Base-by-base conservation (phyloP, 306 rosid genomes). In the Prunus fruticosa region DNA sequence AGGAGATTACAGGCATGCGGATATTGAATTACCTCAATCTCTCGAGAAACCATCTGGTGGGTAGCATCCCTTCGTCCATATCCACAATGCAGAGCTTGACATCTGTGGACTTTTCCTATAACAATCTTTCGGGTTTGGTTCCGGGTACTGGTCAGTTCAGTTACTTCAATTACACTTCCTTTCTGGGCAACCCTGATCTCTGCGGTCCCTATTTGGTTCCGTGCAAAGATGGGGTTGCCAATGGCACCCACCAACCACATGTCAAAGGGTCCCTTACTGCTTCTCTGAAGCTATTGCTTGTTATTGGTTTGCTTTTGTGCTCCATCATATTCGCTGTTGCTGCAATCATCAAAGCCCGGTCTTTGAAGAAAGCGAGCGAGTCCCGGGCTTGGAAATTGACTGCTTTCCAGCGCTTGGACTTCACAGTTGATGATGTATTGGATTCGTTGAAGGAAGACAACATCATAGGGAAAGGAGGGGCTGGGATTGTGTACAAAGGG, bases 401-500 rank as follows among this genome's bases (percentile, higher is more conserved):
- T 1, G 93, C 98, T 7, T 94, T 94, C 82, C 98, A 94, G 64
- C 93, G 97, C 34, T 76, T 94, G 79, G 98, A 92, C 64, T 94
- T 94, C 84, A 90, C 95, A 0, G 97, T 84, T 4, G 98, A 94
- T 77, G 98, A 92, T 85, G 93, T 94, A 61, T 82, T 94, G 87
- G 96, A 92, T 79, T 85, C 85, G 76, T 82, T 94, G 71, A 94
- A 94, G 78, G 98, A 92, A 64, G 98, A 94, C 67, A 94, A 92
- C 78, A 94, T 94, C 10, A 94, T 94, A 27, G 98, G 98, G 70
- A 94, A 94, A 79, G 98, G 98, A 56, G 98, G 98, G 45, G 98
- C 98, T n/a, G 98, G 98, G 73, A 94, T 90, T 86, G 98, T 94
- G 15, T 94, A 94, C 80, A 94, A 94, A 49, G 98, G 97, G 13